Base-by-base conservation (phyloP, 345 rosid genomes). In the Camelina sativa region DNA sequence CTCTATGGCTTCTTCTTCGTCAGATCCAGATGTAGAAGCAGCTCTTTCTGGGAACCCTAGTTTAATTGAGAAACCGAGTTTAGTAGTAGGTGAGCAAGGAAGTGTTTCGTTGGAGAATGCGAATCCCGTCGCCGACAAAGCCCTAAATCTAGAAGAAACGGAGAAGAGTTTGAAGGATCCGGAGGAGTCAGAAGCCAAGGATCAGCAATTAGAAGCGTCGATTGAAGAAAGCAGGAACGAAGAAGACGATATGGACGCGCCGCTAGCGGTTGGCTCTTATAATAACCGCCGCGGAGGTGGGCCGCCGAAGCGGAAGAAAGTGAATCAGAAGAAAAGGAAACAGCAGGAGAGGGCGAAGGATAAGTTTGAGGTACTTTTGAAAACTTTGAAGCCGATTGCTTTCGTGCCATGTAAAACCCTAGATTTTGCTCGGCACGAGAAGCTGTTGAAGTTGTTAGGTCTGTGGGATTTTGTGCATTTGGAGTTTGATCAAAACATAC, bases 391-490 rank as follows among this genome's bases (percentile, higher is more conserved):
- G 48, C 92, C 86, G 4, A 32, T 91, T 19, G 88, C 99, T 53
- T 94, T 94, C 76, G 75, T 46, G 13, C 71, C 63, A 2, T 6
- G 12, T 37, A 84, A 85, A 77, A 23, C 79, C 77, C 86, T 89
- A 25, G 96, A 94, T 65, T 85, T 89, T 46, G n/a, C 80, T 19
- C 53, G 77, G 30, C 93, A 90, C 66, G 89, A 90, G 62, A 72
- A 56, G 43, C 83, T 92, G 2, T 72, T 94, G 56, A 86, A 71
- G 80, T 82, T 86, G 20, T 53, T 94, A 11, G 97, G 93, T 9
- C 67, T 94, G 37, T 94, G 99, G 99, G 93, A 94, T 10, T 92
- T 94, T 59, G 87, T 86, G 12, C 88, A 87, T 53, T 46, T 92
- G 81, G 88, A 87, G 46, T 86, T 94, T 53, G 92, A 88, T 13